Conservation (phyloP, 2,329 filamentous ascomycete species). For the Thelonectria discophora region DNA sequence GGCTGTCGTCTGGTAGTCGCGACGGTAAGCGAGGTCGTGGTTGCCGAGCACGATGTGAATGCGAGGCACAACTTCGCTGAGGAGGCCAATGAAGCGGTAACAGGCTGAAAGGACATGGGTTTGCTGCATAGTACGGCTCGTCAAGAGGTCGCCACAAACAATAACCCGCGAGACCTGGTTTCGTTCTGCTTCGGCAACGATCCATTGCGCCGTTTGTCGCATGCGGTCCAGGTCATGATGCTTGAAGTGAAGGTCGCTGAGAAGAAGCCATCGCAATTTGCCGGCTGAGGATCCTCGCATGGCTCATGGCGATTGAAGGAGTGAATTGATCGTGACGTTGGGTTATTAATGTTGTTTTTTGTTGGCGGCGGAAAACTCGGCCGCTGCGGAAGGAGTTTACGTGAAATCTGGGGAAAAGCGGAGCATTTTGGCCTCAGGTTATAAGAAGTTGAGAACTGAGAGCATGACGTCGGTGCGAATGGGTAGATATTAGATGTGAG, state of each 20-base stretch:
- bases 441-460: no score
- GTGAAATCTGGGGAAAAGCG: no score
- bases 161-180: conserved; percentile 26
- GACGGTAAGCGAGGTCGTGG: conserved; percentile 39
- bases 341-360: conserved; percentile 1
- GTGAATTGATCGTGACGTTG: background rate
- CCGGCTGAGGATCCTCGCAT: conserved; percentile 17
- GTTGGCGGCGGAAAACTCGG: no score
- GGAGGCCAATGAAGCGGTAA: conserved; percentile 29
- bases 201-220: conserved; percentile 33
- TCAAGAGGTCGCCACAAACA: conserved; percentile 36
- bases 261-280: conserved; percentile 29
- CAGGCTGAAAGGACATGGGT: conserved; percentile 33
- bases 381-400: no score
- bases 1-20: conserved; percentile 37
- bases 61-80: conserved; percentile 29
- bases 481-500: no score
- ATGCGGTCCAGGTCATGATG: conserved; percentile 30
- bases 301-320: conserved; percentile 8
- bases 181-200: conserved; percentile 28
- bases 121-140: conserved; percentile 30
- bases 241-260: conserved; percentile 37
- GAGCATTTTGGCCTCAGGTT: no score
- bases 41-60: conserved; percentile 38
- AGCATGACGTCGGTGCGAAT: no score